Base-by-base conservation (phyloP, 2,329 filamentous ascomycete species). In the Trichoderma pleuroti region DNA sequence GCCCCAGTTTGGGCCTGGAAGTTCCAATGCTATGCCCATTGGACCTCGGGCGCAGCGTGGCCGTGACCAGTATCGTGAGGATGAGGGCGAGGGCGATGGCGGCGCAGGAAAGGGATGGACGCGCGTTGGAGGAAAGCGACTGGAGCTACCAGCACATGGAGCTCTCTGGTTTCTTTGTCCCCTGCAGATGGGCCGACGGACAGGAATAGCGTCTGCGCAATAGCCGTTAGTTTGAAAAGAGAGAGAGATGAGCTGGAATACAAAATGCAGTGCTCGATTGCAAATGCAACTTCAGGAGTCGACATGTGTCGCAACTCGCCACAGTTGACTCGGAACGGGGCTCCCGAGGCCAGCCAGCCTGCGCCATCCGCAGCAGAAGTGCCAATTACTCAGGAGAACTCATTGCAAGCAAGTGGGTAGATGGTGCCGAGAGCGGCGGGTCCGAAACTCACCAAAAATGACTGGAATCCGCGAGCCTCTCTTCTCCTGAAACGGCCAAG, bases 11-110 rank as follows among this genome's bases (percentile, higher is more conserved):
- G 3, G 70, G 75, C 16, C 69, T 65, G 75, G 76, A 59, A 73
- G 75, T 62, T 72, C 75, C 16, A 79, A 82, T 70, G 75, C 77
- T n/a, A 80, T 82, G 12, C 81, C 81, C 10, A 72, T 81, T 18
- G 81, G 81, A 1, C 81, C 82, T 32, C 77, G 80, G 9, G 75
- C 76, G 59, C 73, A 76, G 46, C 76, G 76, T 28, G 61, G 46
- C 30, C 61, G 76, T 24, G 61, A 63, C 18, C 42, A n/a, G 18
- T 21, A 12, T 24, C 61, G 61, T 24, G 61, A 64, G 21, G 39
- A 46, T n/a, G 60, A 62, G 11, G 39, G 61, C 7, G 62, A 65
- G n/a, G 21, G 32, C 5, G 74, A 76, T 18, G n/a, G n/a, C 49
- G 68, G 68, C 61, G 61, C 68, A 70, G 30, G 61, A 70, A 67